Evolutionary conservation across 202 grass and related monocot genomes (phyloP).

Genomic region (Carex sylvatica): DNA sequence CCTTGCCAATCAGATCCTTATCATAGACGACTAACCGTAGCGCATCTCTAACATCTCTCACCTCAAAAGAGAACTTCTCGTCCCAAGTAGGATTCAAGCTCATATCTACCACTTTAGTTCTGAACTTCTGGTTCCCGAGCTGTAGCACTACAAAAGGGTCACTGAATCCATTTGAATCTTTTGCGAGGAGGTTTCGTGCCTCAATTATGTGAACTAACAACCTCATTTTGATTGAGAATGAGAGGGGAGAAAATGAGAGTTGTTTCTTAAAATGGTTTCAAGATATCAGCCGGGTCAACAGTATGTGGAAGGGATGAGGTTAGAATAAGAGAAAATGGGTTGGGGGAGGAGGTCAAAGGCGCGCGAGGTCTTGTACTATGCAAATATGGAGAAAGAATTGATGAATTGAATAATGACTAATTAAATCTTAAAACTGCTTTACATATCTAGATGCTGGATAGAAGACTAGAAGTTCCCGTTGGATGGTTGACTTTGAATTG

Average conservation of each 20-base stretch:
- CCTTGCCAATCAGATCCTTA: conserved; percentile 63
- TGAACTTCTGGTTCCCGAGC: conserved; percentile 75
- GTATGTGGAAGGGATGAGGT: neutral
- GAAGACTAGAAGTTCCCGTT: neutral
- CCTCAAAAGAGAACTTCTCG: conserved; percentile 77
- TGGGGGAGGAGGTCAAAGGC: neutral
- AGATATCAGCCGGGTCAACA: neutral
- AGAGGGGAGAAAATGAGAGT: conserved; percentile 6
- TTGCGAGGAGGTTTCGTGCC: conserved; percentile 64
- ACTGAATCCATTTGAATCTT: conserved; percentile 91
- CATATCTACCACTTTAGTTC: conserved; percentile 87
- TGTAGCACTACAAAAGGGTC: conserved; percentile 87
- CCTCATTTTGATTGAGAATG: conserved; percentile 51
- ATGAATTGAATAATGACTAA: neutral
- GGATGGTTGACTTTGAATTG: conserved; percentile 17
- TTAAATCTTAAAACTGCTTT: neutral
- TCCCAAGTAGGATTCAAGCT: conserved; percentile 83
- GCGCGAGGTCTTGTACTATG: neutral
- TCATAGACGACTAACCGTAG: conserved; percentile 71
- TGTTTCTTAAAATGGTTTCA: conserved; percentile 18
- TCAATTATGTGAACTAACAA: conserved; percentile 62
- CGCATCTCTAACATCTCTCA: conserved; percentile 62
- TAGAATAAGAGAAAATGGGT: neutral
- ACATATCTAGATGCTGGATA: neutral
- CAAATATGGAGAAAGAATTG: neutral